A percentile compares a stretch with the other conserved stretches of the same genome.
These are phyloP conservation scores for Amanita pseudoporphyria DNA, from an alignment of 768 basidiomycete species.

Conservation along the genomic window DNA sequence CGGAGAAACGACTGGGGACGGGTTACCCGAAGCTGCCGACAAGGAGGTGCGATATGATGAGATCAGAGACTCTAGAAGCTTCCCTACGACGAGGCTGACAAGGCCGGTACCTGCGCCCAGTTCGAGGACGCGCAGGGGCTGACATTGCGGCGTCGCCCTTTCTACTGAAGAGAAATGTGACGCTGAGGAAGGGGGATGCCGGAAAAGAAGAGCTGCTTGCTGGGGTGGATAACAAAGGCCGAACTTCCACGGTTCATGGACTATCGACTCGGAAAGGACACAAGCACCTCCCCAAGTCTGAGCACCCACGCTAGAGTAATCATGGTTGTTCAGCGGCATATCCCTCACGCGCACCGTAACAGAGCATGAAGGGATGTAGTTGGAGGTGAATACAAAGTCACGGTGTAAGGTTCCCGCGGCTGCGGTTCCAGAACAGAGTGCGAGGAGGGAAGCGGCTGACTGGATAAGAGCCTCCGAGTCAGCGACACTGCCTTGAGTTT, in stretches of 20 bases:
- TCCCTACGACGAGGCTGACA: conserved; percentile 52
- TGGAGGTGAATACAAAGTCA: conserved; percentile 33
- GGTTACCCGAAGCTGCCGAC: not conserved
- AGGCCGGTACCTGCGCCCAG: conserved; percentile 83
- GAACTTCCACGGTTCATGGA: conserved; percentile 43
- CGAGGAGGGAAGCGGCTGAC: conserved; percentile 52
- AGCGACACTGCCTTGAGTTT: not conserved
- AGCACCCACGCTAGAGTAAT: conserved; percentile 66
- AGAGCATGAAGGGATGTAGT: conserved; percentile 7
- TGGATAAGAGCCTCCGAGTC: conserved; percentile 31
- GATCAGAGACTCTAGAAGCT: conserved; percentile 24
- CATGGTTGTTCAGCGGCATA: conserved; percentile 58
- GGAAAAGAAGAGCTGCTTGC: not conserved
- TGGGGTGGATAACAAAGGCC: conserved; percentile 20
- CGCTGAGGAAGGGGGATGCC: too few relatives aligned
- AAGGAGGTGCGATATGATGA: not conserved
- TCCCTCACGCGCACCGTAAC: conserved; percentile 48
- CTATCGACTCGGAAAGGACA: conserved; percentile 68
- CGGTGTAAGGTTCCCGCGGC: conserved; percentile 52
- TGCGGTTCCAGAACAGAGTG: conserved; percentile 52
- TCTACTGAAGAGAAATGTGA: conserved; percentile 1
- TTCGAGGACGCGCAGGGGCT: conserved; percentile 48
- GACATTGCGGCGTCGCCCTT: not conserved
- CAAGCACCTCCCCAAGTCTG: conserved; percentile 89
- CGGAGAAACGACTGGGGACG: not conserved